Evolutionary conservation across 495 filamentous ascomycete genomes (phyloP), one percentile per base, ranked within the genome.

Genomic region (Hypoxylon trugodes): DNA sequence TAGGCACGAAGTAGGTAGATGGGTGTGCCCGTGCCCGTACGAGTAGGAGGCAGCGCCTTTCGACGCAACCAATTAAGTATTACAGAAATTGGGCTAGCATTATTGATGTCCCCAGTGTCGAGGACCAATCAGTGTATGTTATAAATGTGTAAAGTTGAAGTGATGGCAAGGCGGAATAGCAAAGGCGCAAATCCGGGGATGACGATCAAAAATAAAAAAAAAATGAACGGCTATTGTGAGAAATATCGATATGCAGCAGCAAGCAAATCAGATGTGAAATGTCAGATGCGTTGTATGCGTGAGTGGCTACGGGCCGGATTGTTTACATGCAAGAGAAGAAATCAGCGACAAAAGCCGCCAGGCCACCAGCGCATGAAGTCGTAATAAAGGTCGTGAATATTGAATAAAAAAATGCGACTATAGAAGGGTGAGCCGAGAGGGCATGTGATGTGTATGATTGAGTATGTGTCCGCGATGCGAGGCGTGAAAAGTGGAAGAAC

Each of bases 401-500:
- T n/a, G n/a, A n/a, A n/a, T 61, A 61, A 10, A 33, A 61, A 61
- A 47, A 41, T 10, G 38, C 13, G 57, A 52, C 32, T 56, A 61
- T 52, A 66, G n/a, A 30, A 56, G 28, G 26, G 50, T 38, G 26
- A 49, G 58, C 48, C 53, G 56, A 25, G 21, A 53, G 51, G 52
- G 35, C 56, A 61, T 61, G 58, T 67, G 64, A 56, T 67, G 56
- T 47, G 46, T 46, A 53, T 48, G 33, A 61, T n/a, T n/a, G n/a
- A n/a, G n/a, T n/a, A n/a, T 28, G 61, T 61, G 38, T 66, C 64
- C 52, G 64, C 64, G 64, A 64, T 64, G 52, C 46, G 60, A 66
- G 47, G 64, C 57, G 57, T 67, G 64, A 67, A 67, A 61, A 67
- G 57, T 67, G 58, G 64, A 67, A 67, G 64, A 66, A 61, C 37